Conservation (phyloP, 2,329 filamentous ascomycete genomes). For the Monilinia aucupariae region DNA sequence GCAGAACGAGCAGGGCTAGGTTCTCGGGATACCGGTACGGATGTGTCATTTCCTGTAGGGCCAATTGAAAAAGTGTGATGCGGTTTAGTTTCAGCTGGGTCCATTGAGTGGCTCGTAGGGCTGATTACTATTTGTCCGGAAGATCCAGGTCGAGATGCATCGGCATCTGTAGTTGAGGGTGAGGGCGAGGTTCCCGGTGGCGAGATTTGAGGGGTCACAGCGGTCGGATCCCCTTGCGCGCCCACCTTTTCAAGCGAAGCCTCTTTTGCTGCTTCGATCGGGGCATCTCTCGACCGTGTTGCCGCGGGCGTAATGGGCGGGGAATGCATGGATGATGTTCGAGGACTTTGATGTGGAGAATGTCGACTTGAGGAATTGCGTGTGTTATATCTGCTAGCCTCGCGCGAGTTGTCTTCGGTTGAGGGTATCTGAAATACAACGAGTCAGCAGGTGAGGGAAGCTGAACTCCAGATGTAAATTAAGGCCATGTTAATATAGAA, state of each 20-base stretch:
- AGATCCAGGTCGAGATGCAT: constrained; percentile 34
- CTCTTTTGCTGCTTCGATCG: constrained; percentile 31
- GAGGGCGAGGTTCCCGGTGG: constrained; percentile 48
- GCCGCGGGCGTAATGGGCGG: constrained; percentile 85
- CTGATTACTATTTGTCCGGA: constrained; percentile 31
- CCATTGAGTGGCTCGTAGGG: constrained; percentile 26
- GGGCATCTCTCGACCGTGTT: constrained; percentile 54
- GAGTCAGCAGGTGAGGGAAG: constrained; percentile 20
- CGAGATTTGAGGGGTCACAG: constrained; percentile 66
- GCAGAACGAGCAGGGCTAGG: constrained; percentile 58
- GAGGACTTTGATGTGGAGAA: constrained; percentile 63
- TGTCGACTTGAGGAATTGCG: constrained; percentile 59
- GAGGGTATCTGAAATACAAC: constrained; percentile 47
- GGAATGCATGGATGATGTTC: constrained; percentile 69
- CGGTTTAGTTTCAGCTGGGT: constrained; percentile 23
- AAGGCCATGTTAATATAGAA: not conserved
- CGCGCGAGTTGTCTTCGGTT: constrained; percentile 51
- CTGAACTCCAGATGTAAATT: constrained; percentile 18
- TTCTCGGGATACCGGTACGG: constrained; percentile 54
- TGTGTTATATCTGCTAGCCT: constrained; percentile 59
- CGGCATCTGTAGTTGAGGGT: constrained; percentile 35
- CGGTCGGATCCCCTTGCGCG: constrained; percentile 39
- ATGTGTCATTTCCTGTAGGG: constrained; percentile 38
- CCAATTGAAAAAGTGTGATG: constrained; percentile 34
- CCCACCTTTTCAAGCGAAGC: constrained; percentile 37